phyloP scores from a whole-genome alignment of 2,329 filamentous ascomycete genomes.

The Aurifilum marmelostoma region DNA sequence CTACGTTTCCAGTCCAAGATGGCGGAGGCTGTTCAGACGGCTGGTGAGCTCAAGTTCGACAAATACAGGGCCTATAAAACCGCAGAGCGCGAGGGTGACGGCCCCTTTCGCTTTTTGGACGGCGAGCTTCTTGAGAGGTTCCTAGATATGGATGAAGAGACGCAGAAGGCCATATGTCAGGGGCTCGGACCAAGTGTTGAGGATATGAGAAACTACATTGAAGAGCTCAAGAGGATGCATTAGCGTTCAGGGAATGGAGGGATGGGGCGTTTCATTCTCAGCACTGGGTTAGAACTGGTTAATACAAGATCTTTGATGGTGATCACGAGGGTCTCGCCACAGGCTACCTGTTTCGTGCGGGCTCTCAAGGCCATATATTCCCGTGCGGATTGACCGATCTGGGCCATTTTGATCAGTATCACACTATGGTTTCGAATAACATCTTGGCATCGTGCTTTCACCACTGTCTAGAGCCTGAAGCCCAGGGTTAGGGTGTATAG shows the following conservation, averaged over 20 bases:
- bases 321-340: not conserved
- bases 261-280: not conserved
- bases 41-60: slow-evolving; percentile 76
- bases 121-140: slow-evolving; percentile 90
- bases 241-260: slow-evolving; percentile 36
- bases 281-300: not conserved
- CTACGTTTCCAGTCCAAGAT: slow-evolving; percentile 79
- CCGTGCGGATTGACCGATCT: too few relatives aligned
- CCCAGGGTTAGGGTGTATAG: not conserved
- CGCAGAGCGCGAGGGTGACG: slow-evolving; percentile 68
- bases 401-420: too few relatives aligned
- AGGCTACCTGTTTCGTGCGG: not conserved
- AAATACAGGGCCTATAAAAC: slow-evolving; percentile 83
- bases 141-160: slow-evolving; percentile 67
- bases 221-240: slow-evolving; percentile 66
- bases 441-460: not conserved
- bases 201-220: slow-evolving; percentile 63
- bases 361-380: too few relatives aligned
- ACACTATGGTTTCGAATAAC: not conserved
- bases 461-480: too few relatives aligned
- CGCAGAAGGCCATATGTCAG: slow-evolving; percentile 56
- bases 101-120: slow-evolving; percentile 86
- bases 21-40: slow-evolving; percentile 65
- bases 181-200: slow-evolving; percentile 64
- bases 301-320: not conserved